Evolutionary conservation across 179 eudicot species (phyloP), one percentile per base, ranked within the genome.

Genomic region (Drosera spatulata): DNA sequence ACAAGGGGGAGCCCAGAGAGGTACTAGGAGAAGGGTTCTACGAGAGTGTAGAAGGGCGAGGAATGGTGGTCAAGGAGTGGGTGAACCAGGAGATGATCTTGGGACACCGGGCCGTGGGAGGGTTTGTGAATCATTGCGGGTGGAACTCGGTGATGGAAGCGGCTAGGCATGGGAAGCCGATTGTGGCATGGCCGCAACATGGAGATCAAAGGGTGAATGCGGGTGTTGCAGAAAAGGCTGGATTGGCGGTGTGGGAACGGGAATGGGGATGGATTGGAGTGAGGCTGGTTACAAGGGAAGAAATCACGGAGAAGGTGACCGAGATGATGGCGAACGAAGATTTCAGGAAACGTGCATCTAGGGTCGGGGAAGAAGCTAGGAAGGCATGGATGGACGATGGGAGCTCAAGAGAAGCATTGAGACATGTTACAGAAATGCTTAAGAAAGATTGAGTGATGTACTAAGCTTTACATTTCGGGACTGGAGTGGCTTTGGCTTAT

Each of bases 131-230:
- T 49, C 95, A 87, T 37, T 82, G 88, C 33, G 33, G 33, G 33
- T 22, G 33, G 33, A 22, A 22, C 33, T 22, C 33, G 33, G 33
- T 22, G 33, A 72, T 67, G 67, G 95, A 87, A 58, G 81, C 88
- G 0, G 75, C 85, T 46, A 47, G 39, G 0, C 39, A 56, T 2
- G 88, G 86, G 52, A 61, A 82, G n/a, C 86, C 86, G 2, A 14
- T 82, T 38, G 52, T 85, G 49, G 88, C 85, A 0, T 82, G 89
- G 94, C 89, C 89, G 0, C 50, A 42, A 37, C 39, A 56, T 2
- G 88, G 86, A 49, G 94, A 83, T 37, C 89, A 85, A 52, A 79
- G 62, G 77, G 65, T 79, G 60, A 81, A 77, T 39, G 80, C 87
- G 2, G 82, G 69, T 53, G 71, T 79, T 56, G 85, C 64, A 53